phyloP scores from a whole-genome alignment of 257 asterid genomes.

The Ballota nigra region DNA sequence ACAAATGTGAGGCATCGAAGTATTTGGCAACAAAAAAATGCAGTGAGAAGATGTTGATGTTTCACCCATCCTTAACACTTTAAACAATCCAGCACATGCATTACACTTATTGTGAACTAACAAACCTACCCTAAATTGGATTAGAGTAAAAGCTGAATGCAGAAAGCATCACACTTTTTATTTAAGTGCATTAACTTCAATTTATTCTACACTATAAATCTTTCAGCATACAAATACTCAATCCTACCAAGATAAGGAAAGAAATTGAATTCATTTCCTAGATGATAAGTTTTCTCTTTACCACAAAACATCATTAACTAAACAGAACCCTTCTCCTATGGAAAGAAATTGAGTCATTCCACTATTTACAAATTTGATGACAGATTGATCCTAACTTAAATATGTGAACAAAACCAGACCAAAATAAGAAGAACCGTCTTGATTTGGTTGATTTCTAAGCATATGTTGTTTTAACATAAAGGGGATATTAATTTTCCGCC shows the following conservation, averaged over 20 bases:
- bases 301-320: not conserved
- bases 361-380: not conserved
- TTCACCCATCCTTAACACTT: not conserved
- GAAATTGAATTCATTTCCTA: not conserved
- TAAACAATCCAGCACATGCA: not conserved
- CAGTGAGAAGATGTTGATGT: not conserved
- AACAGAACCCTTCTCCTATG: not conserved
- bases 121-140: not conserved
- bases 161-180: too few relatives aligned
- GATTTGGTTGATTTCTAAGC: too few relatives aligned
- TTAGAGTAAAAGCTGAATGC: conserved; percentile 4
- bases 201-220: too few relatives aligned
- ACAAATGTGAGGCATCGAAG: too few relatives aligned
- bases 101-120: conserved; percentile 4
- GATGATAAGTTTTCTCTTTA: not conserved
- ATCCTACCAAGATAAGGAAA: not conserved
- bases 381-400: not conserved
- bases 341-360: not conserved
- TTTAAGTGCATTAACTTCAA: too few relatives aligned
- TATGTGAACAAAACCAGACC: not conserved
- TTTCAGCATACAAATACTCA: not conserved
- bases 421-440: not conserved
- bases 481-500: not conserved
- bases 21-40: not conserved
- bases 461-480: not conserved